Evolutionary conservation across 495 filamentous ascomycete genomes (phyloP).

Genomic region (Penicillium pancosmium): DNA sequence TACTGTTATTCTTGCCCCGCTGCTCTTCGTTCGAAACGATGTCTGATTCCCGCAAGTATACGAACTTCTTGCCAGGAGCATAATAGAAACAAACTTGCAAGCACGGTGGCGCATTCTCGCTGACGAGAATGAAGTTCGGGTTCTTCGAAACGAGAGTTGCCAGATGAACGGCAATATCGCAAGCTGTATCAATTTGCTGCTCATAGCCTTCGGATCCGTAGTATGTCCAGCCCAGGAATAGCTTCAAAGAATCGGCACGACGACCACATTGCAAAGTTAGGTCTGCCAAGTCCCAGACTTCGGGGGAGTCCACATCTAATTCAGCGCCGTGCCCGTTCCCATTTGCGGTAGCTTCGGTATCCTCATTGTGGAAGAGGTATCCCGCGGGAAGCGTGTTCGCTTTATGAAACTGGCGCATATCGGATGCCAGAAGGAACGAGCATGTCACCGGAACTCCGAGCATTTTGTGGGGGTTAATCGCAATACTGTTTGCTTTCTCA

Average conservation of each 20-base stretch:
- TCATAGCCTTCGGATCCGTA: conserved; percentile 71
- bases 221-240: conserved; percentile 86
- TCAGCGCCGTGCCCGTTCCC: conserved; percentile 27
- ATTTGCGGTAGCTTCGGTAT: conserved; percentile 22
- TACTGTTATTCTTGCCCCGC: conserved; percentile 64
- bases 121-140: conserved; percentile 69
- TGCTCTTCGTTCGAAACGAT: conserved; percentile 41
- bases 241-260: conserved; percentile 80
- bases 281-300: conserved; percentile 90
- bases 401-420: conserved; percentile 72
- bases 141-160: conserved; percentile 55
- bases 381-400: conserved; percentile 86
- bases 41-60: conserved; percentile 33
- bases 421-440: conserved; percentile 79
- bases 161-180: conserved; percentile 66
- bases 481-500: conserved; percentile 75
- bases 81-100: conserved; percentile 96
- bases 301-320: conserved; percentile 43
- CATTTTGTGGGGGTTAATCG: conserved; percentile 97
- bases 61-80: conserved; percentile 57
- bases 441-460: conserved; percentile 88
- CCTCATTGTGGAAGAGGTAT: conserved; percentile 78
- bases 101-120: conserved; percentile 78
- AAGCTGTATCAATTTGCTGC: conserved; percentile 67
- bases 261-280: conserved; percentile 92